Conservation (phyloP, 192 early-diverging fungal species). For the Pilaira anomala region DNA sequence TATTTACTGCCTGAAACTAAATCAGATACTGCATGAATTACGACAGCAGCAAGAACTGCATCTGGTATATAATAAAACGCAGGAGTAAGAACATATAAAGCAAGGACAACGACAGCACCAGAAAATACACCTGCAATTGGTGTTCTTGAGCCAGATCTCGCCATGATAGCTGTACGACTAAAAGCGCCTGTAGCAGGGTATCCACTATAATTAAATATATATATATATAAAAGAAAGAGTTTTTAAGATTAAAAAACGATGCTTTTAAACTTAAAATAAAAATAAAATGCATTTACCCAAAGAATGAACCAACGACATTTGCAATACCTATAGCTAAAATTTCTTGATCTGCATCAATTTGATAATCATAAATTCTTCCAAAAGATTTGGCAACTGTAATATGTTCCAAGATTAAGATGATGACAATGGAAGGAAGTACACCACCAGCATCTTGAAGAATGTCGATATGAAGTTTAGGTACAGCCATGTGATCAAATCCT, state of each 20-base stretch:
- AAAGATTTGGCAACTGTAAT: slow-evolving; percentile 87
- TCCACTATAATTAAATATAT: slow-evolving; percentile 49
- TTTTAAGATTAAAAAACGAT: neutral
- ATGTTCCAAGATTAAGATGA: slow-evolving; percentile 86
- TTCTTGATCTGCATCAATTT: slow-evolving; percentile 78
- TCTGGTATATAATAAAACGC: slow-evolving; percentile 83
- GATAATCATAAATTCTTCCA: slow-evolving; percentile 82
- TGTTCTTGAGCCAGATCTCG: slow-evolving; percentile 75
- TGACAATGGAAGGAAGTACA: slow-evolving; percentile 58
- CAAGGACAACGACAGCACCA: slow-evolving; percentile 66
- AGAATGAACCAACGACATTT: slow-evolving; percentile 84
- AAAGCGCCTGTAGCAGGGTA: slow-evolving; percentile 92
- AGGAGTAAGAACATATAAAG: slow-evolving; percentile 73
- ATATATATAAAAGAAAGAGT: no score
- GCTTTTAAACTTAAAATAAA: neutral
- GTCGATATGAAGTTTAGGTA: slow-evolving; percentile 51
- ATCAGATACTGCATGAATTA: slow-evolving; percentile 70
- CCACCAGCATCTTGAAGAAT: slow-evolving; percentile 50
- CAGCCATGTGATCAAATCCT: slow-evolving; percentile 61
- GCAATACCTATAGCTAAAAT: slow-evolving; percentile 80
- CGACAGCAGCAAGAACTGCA: slow-evolving; percentile 74
- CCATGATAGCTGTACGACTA: slow-evolving; percentile 84
- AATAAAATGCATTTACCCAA: slow-evolving; percentile 47
- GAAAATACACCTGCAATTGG: slow-evolving; percentile 76
- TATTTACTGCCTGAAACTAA: slow-evolving; percentile 60